Evolutionary conservation across 2,329 filamentous ascomycete genomes (phyloP).

Genomic region (Neonectria sp.): DNA sequence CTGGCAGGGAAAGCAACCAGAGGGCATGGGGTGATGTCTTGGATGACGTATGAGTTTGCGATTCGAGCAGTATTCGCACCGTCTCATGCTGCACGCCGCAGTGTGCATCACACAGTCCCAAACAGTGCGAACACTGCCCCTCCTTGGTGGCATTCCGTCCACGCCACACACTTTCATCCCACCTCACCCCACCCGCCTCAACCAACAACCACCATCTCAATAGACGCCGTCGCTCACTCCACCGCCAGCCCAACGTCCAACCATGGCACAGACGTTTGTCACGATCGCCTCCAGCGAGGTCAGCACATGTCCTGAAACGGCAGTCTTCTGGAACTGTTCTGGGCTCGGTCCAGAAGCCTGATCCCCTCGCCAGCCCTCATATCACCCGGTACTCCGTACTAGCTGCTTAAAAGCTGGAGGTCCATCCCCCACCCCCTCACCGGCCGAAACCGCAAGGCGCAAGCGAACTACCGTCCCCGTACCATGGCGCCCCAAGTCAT

Average conservation of each 20-base stretch:
- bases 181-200: constrained; percentile 29
- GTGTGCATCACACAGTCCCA: not conserved
- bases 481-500: constrained; percentile 64
- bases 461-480: constrained; percentile 10
- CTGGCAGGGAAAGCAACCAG: constrained; percentile 10
- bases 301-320: constrained; percentile 45
- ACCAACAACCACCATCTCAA: constrained; percentile 34
- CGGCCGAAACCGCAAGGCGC: constrained; percentile 27
- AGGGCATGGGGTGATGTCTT: constrained; percentile 26
- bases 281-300: constrained; percentile 46
- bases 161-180: constrained; percentile 18
- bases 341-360: constrained; percentile 38
- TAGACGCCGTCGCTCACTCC: constrained; percentile 36
- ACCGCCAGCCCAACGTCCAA: constrained; percentile 45
- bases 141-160: not conserved
- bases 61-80: not conserved
- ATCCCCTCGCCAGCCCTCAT: constrained; percentile 35
- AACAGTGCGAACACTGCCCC: constrained; percentile 13
- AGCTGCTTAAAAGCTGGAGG: constrained; percentile 45
- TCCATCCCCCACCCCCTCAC: constrained; percentile 40
- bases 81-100: fast-evolving
- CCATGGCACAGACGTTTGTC: constrained; percentile 50
- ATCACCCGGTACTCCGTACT: constrained; percentile 24
- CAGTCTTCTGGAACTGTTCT: constrained; percentile 46
- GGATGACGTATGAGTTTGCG: constrained; percentile 20